phyloP scores from a whole-genome alignment of 345 rosid species.

The Hibiscus trionum region DNA sequence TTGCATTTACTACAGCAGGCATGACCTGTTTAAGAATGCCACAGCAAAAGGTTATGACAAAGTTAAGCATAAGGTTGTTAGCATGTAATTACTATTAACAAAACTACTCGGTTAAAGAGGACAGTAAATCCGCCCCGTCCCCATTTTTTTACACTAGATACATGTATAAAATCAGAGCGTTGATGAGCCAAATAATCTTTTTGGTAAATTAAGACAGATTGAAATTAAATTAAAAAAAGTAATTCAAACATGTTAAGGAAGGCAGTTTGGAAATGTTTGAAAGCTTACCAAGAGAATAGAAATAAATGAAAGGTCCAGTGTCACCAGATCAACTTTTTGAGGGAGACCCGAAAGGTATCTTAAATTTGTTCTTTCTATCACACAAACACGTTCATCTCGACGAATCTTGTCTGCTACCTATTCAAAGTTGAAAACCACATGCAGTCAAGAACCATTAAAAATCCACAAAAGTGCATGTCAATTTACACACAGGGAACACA shows the following conservation, averaged over 20 bases:
- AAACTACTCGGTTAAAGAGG: not conserved
- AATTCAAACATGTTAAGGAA: not conserved
- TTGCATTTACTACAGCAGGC: slow-evolving; percentile 80
- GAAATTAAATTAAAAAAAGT: not conserved
- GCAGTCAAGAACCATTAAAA: slow-evolving; percentile 8
- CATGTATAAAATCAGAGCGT: not conserved
- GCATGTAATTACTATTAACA: not conserved
- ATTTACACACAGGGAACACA: not conserved
- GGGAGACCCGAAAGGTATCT: slow-evolving; percentile 83
- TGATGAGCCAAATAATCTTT: not conserved
- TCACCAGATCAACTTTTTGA: slow-evolving; percentile 81
- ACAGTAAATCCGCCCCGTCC: not conserved
- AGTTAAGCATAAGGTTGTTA: not conserved
- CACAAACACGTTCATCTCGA: slow-evolving; percentile 58
- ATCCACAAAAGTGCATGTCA: not conserved
- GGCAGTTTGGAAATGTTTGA: not conserved
- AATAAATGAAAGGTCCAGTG: slow-evolving; percentile 92
- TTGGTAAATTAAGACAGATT: not conserved
- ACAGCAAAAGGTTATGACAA: not conserved
- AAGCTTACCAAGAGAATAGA: slow-evolving; percentile 69
- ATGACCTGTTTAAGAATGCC: slow-evolving; percentile 48
- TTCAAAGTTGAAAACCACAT: slow-evolving; percentile 9
- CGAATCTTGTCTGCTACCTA: slow-evolving; percentile 93
- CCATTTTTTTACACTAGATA: not conserved
- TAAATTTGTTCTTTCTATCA: slow-evolving; percentile 78